phyloP scores from a whole-genome alignment of 495 filamentous ascomycete species.

The Oleoguttula mirabilis region DNA sequence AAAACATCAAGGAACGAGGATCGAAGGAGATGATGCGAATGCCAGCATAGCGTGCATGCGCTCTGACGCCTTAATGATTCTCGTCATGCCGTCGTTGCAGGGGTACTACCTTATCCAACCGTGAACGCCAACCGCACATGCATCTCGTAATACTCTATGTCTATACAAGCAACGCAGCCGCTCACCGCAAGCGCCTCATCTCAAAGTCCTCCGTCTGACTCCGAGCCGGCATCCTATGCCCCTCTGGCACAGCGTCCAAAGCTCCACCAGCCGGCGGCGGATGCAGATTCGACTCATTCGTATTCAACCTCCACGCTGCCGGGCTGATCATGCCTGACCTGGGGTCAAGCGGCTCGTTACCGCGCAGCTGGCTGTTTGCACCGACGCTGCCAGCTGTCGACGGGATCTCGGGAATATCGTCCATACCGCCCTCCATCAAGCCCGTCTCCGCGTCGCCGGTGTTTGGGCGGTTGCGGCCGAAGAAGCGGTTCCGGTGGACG shows the following conservation, averaged over 20 bases:
- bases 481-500: conserved; percentile 31
- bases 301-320: conserved; percentile 21
- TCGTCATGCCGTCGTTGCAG: too few species aligned
- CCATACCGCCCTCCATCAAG: conserved; percentile 28
- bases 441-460: conserved; percentile 17
- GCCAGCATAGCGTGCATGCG: too few species aligned
- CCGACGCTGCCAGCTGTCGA: conserved; percentile 3
- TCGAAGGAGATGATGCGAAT: too few species aligned
- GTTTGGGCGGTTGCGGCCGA: conserved; percentile 20
- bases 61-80: too few species aligned
- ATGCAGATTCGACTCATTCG: conserved; percentile 15
- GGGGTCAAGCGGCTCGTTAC: conserved; percentile 22
- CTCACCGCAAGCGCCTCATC: conserved; percentile 22
- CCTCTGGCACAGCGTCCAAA: neutral
- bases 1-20: too few species aligned
- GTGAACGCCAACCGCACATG: too few species aligned
- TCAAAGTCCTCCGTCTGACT: conserved; percentile 26
- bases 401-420: conserved; percentile 26
- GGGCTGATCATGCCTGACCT: conserved; percentile 25
- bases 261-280: conserved; percentile 16
- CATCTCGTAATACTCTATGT: too few species aligned
- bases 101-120: too few species aligned
- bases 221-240: conserved; percentile 6
- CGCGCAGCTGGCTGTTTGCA: neutral
- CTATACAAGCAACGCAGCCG: too few species aligned